phyloP scores from a whole-genome alignment of 495 filamentous ascomycete genomes.

The Thermothielavioides terrestris region DNA sequence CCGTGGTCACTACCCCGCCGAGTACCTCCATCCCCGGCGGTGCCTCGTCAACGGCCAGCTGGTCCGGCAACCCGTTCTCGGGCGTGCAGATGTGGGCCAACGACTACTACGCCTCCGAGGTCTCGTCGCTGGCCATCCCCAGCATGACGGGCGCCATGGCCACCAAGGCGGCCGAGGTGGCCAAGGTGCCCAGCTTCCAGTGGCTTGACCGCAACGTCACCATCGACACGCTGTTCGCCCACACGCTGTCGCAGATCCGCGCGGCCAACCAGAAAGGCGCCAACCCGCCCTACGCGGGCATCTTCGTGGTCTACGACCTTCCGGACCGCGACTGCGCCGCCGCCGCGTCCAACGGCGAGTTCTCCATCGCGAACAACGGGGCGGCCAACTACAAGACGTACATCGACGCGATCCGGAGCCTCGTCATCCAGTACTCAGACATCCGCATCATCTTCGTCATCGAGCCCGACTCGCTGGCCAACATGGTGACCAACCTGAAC shows the following conservation, averaged over 20 bases:
- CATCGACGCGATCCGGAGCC: constrained; percentile 58
- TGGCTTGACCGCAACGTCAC: constrained; percentile 58
- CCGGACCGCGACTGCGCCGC: constrained; percentile 73
- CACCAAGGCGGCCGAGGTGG: constrained; percentile 45
- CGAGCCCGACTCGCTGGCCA: constrained; percentile 73
- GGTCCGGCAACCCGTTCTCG: constrained; percentile 44
- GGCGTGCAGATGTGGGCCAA: constrained; percentile 50
- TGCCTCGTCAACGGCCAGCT: constrained; percentile 24
- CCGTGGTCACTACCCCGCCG: constrained; percentile 3
- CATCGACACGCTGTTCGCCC: constrained; percentile 47
- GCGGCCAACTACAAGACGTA: constrained; percentile 61
- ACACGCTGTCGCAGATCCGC: constrained; percentile 46
- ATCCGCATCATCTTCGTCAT: constrained; percentile 46
- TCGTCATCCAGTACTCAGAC: constrained; percentile 46
- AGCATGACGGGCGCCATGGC: constrained; percentile 33
- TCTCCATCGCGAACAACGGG: constrained; percentile 45
- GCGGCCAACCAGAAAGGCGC: constrained; percentile 47
- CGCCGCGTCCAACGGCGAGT: constrained; percentile 68
- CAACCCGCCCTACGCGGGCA: constrained; percentile 26
- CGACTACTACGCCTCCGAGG: constrained; percentile 50
- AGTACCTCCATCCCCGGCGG: constrained; percentile 9
- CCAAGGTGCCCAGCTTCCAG: constrained; percentile 60
- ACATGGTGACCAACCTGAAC: constrained; percentile 68
- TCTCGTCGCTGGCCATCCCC: constrained; percentile 43
- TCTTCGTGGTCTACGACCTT: constrained; percentile 63